These are phyloP conservation scores for Xylariaceae sp. DNA, from an alignment of 2,329 filamentous ascomycete genomes.

Conservation along the genomic window DNA sequence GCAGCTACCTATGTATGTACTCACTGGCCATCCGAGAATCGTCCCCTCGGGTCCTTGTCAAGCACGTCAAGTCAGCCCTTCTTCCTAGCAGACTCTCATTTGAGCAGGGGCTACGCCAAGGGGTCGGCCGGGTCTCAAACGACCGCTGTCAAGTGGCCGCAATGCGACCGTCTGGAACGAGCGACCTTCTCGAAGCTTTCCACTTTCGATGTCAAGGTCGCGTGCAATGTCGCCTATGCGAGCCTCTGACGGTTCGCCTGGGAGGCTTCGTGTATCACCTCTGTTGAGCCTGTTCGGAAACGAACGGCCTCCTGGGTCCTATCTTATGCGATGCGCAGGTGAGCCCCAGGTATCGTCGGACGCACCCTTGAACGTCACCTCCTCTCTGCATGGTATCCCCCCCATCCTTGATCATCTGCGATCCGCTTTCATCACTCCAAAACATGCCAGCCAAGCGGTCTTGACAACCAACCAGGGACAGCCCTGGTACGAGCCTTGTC, in stretches of 20 bases:
- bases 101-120: constrained; percentile 11
- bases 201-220: too few species aligned
- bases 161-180: constrained; percentile 9
- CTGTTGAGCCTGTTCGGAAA: constrained; percentile 16
- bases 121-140: constrained; percentile 6
- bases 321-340: constrained; percentile 10
- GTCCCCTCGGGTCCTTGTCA: too few species aligned
- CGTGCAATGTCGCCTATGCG: background rate
- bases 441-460: constrained; percentile 12
- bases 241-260: background rate
- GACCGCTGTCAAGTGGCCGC: constrained; percentile 10
- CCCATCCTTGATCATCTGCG: constrained; percentile 2
- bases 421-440: constrained; percentile 16
- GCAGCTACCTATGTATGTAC: too few species aligned
- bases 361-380: background rate
- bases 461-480: constrained; percentile 17
- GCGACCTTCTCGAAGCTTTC: constrained; percentile 22
- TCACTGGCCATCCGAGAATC: too few species aligned
- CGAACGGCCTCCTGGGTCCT: constrained; percentile 6
- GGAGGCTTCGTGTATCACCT: constrained; percentile 14
- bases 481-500: constrained; percentile 20
- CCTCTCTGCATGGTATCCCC: constrained; percentile 3
- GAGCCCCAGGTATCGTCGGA: too few species aligned
- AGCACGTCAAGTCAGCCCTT: too few species aligned
- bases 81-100: too few species aligned